Conservation (phyloP, 2,329 filamentous ascomycete species). For the Colletotrichum navitas region DNA sequence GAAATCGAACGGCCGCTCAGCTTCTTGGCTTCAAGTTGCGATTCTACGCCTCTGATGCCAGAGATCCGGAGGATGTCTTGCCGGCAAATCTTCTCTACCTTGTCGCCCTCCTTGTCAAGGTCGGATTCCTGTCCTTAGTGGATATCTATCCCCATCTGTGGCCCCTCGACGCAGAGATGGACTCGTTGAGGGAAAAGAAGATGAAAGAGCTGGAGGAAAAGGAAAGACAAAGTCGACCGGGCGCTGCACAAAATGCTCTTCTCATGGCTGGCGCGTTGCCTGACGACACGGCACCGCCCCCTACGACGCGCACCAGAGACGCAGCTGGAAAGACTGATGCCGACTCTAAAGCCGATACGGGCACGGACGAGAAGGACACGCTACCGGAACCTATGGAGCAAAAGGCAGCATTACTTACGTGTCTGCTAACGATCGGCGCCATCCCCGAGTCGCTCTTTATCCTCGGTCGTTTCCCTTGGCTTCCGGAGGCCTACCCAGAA, state of each 20-base stretch:
- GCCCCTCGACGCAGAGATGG: slow-evolving; percentile 87
- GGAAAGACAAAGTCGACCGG: slow-evolving; percentile 77
- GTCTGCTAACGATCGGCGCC: slow-evolving; percentile 89
- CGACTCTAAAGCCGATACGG: slow-evolving; percentile 64
- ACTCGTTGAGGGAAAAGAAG: slow-evolving; percentile 75
- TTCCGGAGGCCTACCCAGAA: slow-evolving; percentile 86
- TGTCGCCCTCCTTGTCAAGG: slow-evolving; percentile 92
- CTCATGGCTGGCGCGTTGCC: slow-evolving; percentile 87
- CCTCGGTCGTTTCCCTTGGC: slow-evolving; percentile 91
- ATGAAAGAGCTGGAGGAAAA: slow-evolving; percentile 83
- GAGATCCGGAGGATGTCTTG: slow-evolving; percentile 80
- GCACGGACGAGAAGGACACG: slow-evolving; percentile 62
- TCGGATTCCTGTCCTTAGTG: slow-evolving; percentile 92
- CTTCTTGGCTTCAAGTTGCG: slow-evolving; percentile 96
- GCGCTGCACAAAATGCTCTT: slow-evolving; percentile 83
- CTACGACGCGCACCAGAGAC: slow-evolving; percentile 63
- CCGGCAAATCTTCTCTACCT: slow-evolving; percentile 95
- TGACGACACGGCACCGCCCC: slow-evolving; percentile 77
- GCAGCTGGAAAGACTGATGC: slow-evolving; percentile 63
- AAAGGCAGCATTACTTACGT: slow-evolving; percentile 86
- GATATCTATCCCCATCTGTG: slow-evolving; percentile 95
- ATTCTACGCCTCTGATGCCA: slow-evolving; percentile 88
- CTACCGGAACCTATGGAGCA: slow-evolving; percentile 85
- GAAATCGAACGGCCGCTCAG: slow-evolving; percentile 93
- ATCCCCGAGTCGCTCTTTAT: slow-evolving; percentile 94